phyloP scores from a whole-genome alignment of 78 protist species.

The Abeoforma whisleri region DNA sequence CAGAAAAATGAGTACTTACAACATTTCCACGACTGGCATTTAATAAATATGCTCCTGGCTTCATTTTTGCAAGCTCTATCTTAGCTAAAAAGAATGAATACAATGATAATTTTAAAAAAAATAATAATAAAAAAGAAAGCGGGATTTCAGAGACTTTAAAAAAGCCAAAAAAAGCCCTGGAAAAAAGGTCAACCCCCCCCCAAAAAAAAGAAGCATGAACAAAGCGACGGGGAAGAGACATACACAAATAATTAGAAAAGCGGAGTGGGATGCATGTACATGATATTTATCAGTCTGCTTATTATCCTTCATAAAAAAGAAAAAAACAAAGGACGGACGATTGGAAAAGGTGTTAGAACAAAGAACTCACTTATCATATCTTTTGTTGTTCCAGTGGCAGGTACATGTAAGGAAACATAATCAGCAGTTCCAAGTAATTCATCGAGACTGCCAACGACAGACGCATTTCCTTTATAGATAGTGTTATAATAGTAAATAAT shows the following conservation, averaged over 20 bases:
- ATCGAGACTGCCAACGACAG: too few species aligned
- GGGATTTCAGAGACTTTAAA: too few species aligned
- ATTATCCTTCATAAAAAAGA: too few species aligned
- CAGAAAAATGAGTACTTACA: neutral
- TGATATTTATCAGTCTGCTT: too few species aligned
- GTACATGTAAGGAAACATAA: slow-evolving; percentile 83
- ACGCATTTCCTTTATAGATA: too few species aligned
- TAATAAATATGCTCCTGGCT: slow-evolving; percentile 57
- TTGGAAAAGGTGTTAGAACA: neutral
- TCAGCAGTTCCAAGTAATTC: slow-evolving; percentile 54
- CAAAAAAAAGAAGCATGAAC: too few species aligned
- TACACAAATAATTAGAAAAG: neutral
- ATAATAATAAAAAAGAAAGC: too few species aligned
- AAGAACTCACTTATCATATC: slow-evolving; percentile 54
- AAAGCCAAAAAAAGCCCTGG: too few species aligned
- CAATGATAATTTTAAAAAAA: too few species aligned
- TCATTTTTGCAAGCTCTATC: slow-evolving; percentile 63
- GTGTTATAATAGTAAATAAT: too few species aligned
- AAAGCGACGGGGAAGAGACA: neutral
- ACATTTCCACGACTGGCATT: slow-evolving; percentile 75
- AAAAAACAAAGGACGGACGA: neutral
- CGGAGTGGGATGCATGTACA: neutral
- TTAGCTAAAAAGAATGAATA: neutral
- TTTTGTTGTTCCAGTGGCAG: slow-evolving; percentile 58
- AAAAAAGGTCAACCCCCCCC: too few species aligned